Percentiles rank a stretch among this genome's conserved stretches.
Evolutionary conservation across 2,329 filamentous ascomycete genomes (phyloP).

Genomic region (Fusarium sarcochroum): DNA sequence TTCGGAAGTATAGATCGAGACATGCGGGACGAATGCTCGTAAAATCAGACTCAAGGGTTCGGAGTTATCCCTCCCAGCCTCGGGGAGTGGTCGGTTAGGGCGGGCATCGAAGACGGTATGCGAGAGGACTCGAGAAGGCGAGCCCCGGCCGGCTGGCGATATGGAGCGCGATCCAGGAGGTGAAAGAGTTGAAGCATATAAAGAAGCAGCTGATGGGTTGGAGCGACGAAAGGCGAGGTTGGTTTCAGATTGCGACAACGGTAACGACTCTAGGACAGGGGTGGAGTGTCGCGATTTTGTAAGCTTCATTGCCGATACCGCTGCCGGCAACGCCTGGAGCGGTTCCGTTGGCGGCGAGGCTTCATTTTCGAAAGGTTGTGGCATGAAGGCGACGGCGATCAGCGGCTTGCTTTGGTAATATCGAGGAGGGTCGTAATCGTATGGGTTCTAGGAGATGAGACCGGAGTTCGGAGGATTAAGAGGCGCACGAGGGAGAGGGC

Average conservation of each 20-base stretch:
- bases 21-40: conserved; percentile 88
- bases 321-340: conserved; percentile 77
- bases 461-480: conserved; percentile 42
- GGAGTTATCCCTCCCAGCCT: conserved; percentile 60
- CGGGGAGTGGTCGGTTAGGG: conserved; percentile 60
- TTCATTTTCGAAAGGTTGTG: conserved; percentile 74
- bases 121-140: conserved; percentile 69
- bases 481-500: conserved; percentile 43
- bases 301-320: conserved; percentile 70
- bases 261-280: conserved; percentile 63
- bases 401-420: conserved; percentile 26
- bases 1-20: conserved; percentile 87
- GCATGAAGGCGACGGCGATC: conserved; percentile 69
- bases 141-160: conserved; percentile 74
- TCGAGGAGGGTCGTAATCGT: conserved; percentile 21
- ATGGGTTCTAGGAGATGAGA: conserved; percentile 18
- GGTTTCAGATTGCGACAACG: conserved; percentile 66
- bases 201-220: conserved; percentile 71
- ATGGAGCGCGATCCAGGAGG: conserved; percentile 76
- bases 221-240: conserved; percentile 67
- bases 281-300: conserved; percentile 74
- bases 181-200: conserved; percentile 77
- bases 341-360: conserved; percentile 70
- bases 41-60: conserved; percentile 78
- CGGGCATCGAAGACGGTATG: conserved; percentile 70